These are phyloP conservation scores for Malassezia pachydermatis DNA, from an alignment of 1,284 basidiomycete genomes.

Conservation along the genomic window DNA sequence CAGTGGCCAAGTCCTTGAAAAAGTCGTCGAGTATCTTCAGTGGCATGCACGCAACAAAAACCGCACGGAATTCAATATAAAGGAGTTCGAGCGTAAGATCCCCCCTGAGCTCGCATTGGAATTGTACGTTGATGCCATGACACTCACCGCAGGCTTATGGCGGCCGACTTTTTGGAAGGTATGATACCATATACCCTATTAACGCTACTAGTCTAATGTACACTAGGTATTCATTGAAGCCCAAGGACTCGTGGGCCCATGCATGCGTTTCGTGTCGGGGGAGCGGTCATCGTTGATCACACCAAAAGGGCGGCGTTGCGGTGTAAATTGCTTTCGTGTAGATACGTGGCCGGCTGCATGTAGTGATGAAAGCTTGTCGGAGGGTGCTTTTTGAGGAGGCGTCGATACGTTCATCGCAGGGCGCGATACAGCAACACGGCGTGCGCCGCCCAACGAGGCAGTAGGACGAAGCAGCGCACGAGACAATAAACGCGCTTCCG, in stretches of 20 bases:
- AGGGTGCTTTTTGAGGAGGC: not conserved
- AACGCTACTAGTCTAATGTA: conserved; percentile 2
- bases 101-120: conserved; percentile 70
- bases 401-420: not conserved
- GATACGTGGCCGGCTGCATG: too few relatives aligned
- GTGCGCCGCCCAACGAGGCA: conserved; percentile 4
- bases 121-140: conserved; percentile 57
- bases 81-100: conserved; percentile 67
- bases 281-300: conserved; percentile 31
- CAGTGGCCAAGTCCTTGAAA: conserved; percentile 67
- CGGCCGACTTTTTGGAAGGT: conserved; percentile 40
- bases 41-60: conserved; percentile 64
- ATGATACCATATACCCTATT: not conserved
- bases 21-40: conserved; percentile 67
- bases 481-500: not conserved
- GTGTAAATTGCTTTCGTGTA: conserved; percentile 15
- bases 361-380: too few relatives aligned
- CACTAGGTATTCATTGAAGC: conserved; percentile 1
- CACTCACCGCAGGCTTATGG: conserved; percentile 28
- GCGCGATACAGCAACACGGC: conserved; percentile 3
- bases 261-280: not conserved
- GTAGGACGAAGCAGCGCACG: conserved; percentile 11
- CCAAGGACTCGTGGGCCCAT: not conserved
- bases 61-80: conserved; percentile 60
- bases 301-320: conserved; percentile 20